Percentiles rank a stretch among this genome's conserved stretches.
Evolutionary conservation across 129 eudicot species (phyloP).

Genomic region (Silybum marianum): DNA sequence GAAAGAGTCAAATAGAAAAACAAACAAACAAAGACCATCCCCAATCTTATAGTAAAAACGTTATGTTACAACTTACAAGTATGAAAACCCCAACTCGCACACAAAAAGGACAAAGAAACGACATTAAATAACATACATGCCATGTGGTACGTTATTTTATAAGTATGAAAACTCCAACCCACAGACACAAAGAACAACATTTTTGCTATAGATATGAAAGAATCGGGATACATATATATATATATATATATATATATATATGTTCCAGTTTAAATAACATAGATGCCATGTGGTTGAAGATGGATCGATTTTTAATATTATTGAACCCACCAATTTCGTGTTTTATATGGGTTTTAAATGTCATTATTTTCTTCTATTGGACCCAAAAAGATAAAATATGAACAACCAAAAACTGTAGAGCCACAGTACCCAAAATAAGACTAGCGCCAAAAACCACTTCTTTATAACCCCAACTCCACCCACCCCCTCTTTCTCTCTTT

Average conservation of each 20-base stretch:
- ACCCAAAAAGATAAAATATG: background rate
- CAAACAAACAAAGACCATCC: background rate
- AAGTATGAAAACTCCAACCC: no score
- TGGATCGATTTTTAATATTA: background rate
- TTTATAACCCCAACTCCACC: constrained; percentile 20
- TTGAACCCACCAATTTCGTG: background rate
- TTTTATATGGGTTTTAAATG: background rate
- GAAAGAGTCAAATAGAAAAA: background rate
- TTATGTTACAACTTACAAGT: background rate
- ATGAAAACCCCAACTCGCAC: no score
- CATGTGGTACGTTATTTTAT: background rate
- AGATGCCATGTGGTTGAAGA: background rate
- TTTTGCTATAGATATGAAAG: background rate
- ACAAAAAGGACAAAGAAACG: background rate
- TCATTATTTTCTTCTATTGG: background rate
- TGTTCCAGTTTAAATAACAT: background rate
- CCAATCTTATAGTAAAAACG: background rate
- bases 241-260: no score
- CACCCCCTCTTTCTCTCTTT: background rate
- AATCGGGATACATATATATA: background rate
- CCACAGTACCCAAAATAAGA: background rate
- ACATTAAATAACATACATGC: background rate
- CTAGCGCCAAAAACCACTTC: constrained; percentile 9
- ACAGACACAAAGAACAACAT: no score
- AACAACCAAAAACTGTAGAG: background rate